Evolutionary conservation across 1,284 basidiomycete species (phyloP), one percentile per base, ranked within the genome.

Genomic region (Cutaneotrichosporon dermatis): DNA sequence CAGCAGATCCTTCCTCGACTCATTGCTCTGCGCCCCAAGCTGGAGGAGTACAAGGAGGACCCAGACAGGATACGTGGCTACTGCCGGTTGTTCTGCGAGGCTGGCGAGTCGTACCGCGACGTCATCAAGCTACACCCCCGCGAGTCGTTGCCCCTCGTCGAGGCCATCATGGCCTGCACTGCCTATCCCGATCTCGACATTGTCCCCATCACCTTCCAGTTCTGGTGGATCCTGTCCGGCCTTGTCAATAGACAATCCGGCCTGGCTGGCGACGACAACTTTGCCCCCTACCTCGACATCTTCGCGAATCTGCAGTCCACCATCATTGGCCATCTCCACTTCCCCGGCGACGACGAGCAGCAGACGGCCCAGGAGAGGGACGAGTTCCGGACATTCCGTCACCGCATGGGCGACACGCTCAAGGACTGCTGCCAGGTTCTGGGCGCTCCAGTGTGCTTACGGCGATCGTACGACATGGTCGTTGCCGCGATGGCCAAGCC

Each of bases 391-490:
- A 84, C 86, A 6, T 99, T 99, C 82, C 83, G 96, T 57, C 96
- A 99, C 80, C 86, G 93, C 64, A 99, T 99, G 89, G 96, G 96
- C 55, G 95, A 99, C 76, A 99, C 96, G 4, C 84, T 99, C 67
- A 99, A 99, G 79, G 96, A 99, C 76, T 99, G 96, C 75, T 99
- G 96, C 78, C 86, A 89, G 65, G 93, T 99, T 41, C 84, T 99
- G 41, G 90, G 93, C 36, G 85, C 93, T 2, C 87, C 92, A 51
- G 83, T 84, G 4, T 99, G 96, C 71, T 82, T 99, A 45, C 80
- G 87, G 54, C 83, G 87, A 7, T 85, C 92, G 9, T 90, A 92
- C 75, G 85, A 89, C 57, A 83, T 92, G 74, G 88, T 98, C 65
- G 85, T 87, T 16, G 75, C 80, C 1, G 89, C 89, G 3, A 82